These are phyloP conservation scores for Eucalyptus marginata DNA, from an alignment of 345 rosid genomes.

Conservation along the genomic window DNA sequence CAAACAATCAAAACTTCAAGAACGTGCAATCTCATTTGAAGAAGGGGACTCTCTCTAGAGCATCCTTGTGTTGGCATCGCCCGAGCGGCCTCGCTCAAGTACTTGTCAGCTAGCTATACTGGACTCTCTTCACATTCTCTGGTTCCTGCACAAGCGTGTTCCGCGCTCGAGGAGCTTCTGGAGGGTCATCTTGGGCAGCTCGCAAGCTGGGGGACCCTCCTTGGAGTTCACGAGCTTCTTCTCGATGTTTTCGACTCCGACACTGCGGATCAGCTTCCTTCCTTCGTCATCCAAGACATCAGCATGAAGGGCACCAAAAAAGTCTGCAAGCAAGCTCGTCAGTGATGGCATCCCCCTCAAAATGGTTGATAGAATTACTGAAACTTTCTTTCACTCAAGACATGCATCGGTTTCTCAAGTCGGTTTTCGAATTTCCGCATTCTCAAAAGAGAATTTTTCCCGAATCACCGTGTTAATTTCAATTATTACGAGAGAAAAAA, in stretches of 20 bases:
- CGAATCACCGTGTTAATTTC: background rate
- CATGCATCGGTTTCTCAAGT: background rate
- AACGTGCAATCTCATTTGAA: background rate
- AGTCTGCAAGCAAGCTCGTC: background rate
- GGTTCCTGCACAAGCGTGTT: constrained; percentile 6
- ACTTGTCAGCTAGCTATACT: constrained; percentile 2
- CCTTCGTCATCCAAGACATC: constrained; percentile 6
- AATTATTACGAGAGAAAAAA: background rate
- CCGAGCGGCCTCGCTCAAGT: constrained; percentile 5
- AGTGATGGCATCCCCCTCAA: background rate
- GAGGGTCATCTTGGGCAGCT: constrained; percentile 8
- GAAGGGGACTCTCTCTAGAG: background rate
- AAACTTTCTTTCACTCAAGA: background rate
- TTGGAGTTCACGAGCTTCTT: constrained; percentile 8
- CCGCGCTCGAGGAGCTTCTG: constrained; percentile 7
- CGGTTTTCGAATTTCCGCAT: too few relatives aligned
- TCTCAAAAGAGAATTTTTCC: background rate
- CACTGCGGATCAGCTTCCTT: constrained; percentile 6
- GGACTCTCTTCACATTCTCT: constrained; percentile 10
- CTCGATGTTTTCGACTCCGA: background rate
- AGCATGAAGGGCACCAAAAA: constrained; percentile 6
- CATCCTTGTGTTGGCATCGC: constrained; percentile 4
- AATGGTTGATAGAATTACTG: background rate
- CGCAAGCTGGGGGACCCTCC: constrained; percentile 2
- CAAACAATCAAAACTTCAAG: background rate